Evolutionary conservation across 2,329 filamentous ascomycete genomes (phyloP), one percentile per base, ranked within the genome.

Genomic region (Calonectria henricotiae): DNA sequence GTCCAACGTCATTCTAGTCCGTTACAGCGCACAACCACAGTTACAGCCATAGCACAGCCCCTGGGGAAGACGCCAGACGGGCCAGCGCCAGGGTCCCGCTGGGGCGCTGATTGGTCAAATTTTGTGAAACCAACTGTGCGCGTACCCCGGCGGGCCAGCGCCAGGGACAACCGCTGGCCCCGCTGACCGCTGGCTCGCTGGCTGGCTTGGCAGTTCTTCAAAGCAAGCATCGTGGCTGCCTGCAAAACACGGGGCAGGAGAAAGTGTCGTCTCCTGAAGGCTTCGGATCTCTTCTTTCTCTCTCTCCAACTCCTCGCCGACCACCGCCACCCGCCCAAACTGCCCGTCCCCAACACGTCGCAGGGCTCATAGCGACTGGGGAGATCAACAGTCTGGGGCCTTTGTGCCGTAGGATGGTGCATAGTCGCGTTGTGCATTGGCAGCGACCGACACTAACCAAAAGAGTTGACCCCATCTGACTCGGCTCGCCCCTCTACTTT

Each of bases 181-280:
- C 51, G 67, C 68, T 62, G 54, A 65, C 67, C 66, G 60, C 41
- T 49, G 54, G 39, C 46, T 46, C 46, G n/a, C n/a, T 58, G 51
- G 46, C 46, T 49, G 46, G 46, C 65, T 54, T 54, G 37, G 67
- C 37, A 39, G 43, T 49, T 30, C 20, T 55, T 67, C 62, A 69
- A 74, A 74, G 69, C 67, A 67, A 76, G 73, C 71, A 77, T 75
- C 75, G 75, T 77, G 74, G 73, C 72, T 62, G 71, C 25, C 63
- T 43, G 44, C 67, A 61, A 73, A 70, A 61, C 37, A 54, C 58
- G 64, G 37, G 27, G 51, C 51, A 63, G 35, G 35, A 63, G 69
- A 73, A 75, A 73, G 27, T 30, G 27, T 71, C 51, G 62, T 75
- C 76, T 78, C 76, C 76, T 77, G 76, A 39, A 5, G 32, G 43